phyloP scores from a whole-genome alignment of 805 yeast genomes.

The Saccharomyces paradoxus region DNA sequence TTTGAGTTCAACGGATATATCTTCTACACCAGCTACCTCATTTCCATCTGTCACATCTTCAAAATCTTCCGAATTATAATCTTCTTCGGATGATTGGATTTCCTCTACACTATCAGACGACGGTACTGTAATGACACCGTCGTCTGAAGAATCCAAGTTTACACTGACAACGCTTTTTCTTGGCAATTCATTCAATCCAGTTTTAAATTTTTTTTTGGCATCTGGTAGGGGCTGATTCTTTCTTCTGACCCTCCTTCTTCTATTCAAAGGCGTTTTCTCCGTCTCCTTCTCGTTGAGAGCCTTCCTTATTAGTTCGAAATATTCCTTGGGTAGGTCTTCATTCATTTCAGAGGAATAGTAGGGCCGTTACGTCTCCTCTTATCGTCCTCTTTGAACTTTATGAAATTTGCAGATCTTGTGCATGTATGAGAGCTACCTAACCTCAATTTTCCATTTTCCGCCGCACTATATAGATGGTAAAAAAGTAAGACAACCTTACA shows the following conservation, averaged over 20 bases:
- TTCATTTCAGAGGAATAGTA: slow-evolving; percentile 8
- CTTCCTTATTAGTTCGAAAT: slow-evolving; percentile 26
- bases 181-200: not conserved
- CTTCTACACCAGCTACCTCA: slow-evolving; percentile 14
- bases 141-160: not conserved
- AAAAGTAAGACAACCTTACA: not conserved
- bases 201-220: not conserved
- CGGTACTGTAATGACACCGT: slow-evolving; percentile 1
- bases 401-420: not conserved
- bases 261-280: slow-evolving; percentile 10
- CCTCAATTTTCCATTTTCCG: not conserved
- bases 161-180: not conserved
- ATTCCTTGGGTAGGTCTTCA: slow-evolving; percentile 23
- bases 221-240: not conserved
- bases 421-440: not conserved
- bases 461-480: not conserved
- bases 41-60: slow-evolving; percentile 13
- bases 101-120: slow-evolving; percentile 1
- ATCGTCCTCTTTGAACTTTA: not conserved
- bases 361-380: not conserved
- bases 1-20: slow-evolving; percentile 23
- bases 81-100: slow-evolving; percentile 7
- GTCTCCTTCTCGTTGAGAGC: slow-evolving; percentile 21
- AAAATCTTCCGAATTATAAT: slow-evolving; percentile 22
- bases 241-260: slow-evolving; percentile 6